Evolutionary conservation across 1,284 basidiomycete species (phyloP), one percentile per base, ranked within the genome.

Genomic region (Ustilago curta): DNA sequence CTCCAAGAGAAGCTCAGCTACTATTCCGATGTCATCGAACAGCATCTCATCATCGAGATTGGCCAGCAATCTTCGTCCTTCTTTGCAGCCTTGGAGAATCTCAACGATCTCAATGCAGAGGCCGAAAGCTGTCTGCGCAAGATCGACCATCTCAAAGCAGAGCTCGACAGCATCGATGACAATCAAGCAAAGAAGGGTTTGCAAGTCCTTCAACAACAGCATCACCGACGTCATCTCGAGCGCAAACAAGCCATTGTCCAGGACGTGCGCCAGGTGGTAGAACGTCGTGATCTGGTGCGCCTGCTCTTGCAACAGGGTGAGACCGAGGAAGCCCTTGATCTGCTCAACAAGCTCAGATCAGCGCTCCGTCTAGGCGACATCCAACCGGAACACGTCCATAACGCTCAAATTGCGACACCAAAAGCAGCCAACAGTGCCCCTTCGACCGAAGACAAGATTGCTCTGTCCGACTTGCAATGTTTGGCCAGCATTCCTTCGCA

Each of bases 11-110:
- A 91, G 81, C 90, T 98, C 60, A 95, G 94, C 14, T 91, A 94
- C 69, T 92, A 97, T 81, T 91, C 95, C 8, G 97, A 98, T 84
- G 92, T 93, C 2, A 90, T 99, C 69, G 96, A 99, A 82, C 91
- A 95, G 73, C 95, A 99, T 83, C 91, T 99, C 58, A 90, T 97
- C 16, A 91, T 91, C 76, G 96, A 98, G 86, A 97, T 99, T 59
- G 92, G 93, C 8, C 87, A 92, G 11, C 91, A 95, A 5, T 94
- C 94, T 0, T 90, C 93, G 0, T 94, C 94, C 3, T 99, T 99
- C 89, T 99, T 99, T 83, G 92, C 95, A 1, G 97, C 96, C 1
- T 89, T 99, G 23, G 90, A 93, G 9, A 98, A 98, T 84, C 88
- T 99, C 12, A 93, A 97, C 81, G 92, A 94, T 72, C 89, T 99